Conservation (phyloP, 306 rosid species). For the Dalbergia cultrata region DNA sequence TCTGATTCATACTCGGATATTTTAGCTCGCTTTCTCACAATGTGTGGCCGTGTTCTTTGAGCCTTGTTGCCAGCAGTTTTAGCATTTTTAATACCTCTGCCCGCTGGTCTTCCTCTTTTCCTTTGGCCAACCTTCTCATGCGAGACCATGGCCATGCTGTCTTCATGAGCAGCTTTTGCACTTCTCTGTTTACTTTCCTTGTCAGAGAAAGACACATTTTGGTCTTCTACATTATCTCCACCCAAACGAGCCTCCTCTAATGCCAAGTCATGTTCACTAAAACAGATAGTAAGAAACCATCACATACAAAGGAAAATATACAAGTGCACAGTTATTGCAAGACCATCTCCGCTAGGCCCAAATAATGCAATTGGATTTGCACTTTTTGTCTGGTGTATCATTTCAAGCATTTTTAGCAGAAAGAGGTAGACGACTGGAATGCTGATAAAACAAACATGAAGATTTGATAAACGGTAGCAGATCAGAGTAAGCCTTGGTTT, state of each 20-base stretch:
- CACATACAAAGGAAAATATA: slow-evolving; percentile 8
- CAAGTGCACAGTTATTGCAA: not conserved
- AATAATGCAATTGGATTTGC: not conserved
- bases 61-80: slow-evolving; percentile 56
- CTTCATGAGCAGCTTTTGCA: slow-evolving; percentile 48
- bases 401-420: slow-evolving; percentile 20
- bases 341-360: not conserved
- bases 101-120: slow-evolving; percentile 80
- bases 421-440: not conserved
- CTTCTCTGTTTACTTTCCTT: slow-evolving; percentile 46
- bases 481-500: not conserved
- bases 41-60: slow-evolving; percentile 57
- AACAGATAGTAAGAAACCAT: slow-evolving; percentile 39
- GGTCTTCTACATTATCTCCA: slow-evolving; percentile 42
- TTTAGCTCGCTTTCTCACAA: slow-evolving; percentile 65
- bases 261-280: slow-evolving; percentile 60
- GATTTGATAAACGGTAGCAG: not conserved
- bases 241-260: slow-evolving; percentile 42
- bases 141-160: slow-evolving; percentile 41
- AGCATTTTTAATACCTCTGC: slow-evolving; percentile 51
- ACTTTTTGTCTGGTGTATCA: slow-evolving; percentile 18
- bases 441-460: not conserved
- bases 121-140: slow-evolving; percentile 57
- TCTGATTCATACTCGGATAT: slow-evolving; percentile 74
- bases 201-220: slow-evolving; percentile 38